Base-by-base conservation (phyloP, 2,329 filamentous ascomycete genomes). In the Cylindrodendrum hubeiense region DNA sequence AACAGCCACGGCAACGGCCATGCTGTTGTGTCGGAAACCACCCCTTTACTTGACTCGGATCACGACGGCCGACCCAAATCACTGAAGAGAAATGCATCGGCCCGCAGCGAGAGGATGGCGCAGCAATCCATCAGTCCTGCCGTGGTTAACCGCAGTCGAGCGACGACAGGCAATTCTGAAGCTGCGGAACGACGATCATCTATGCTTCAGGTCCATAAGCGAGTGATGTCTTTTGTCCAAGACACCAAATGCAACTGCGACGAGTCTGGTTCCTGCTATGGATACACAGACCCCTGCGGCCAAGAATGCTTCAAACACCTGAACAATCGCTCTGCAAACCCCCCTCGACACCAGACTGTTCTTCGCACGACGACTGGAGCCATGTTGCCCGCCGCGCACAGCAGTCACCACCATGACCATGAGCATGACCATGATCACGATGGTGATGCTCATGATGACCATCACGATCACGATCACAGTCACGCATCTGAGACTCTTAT, bases 291-390 rank as follows among this genome's bases (percentile, higher is more conserved):
- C 69, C 89, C 88, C 1, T 91, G 89, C 67, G 89, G 88, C 2
- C 87, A 90, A 74, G 88, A 89, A 74, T 91, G 89, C 76, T 89
- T 88, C 77, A 90, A 89, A 69, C 87, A 90, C 65, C 44, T 89
- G 3, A 79, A 73, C 69, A 79, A 75, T 30, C 82, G 84, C 22
- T 68, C 79, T 22, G 71, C 76, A 4, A 69, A 76, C 28, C 66
- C 75, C 30, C 74, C 79, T 4, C 79, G 82, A 26, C 74, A 77
- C 8, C 71, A 79, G 5, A 77, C 80, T 3, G 69, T 82, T 28
- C 73, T 85, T 6, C 81, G 82, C n/a, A 83, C 82, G 9, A 80
- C 80, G 1, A 84, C 80, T 3, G 80, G 80, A 0, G 76, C 77
- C 13, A 70, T 78, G 21, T 65, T 78, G 15, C 67, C 73, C 26